These are phyloP conservation scores for Schrenkiella parvula DNA, from an alignment of 345 rosid genomes.

Conservation along the genomic window DNA sequence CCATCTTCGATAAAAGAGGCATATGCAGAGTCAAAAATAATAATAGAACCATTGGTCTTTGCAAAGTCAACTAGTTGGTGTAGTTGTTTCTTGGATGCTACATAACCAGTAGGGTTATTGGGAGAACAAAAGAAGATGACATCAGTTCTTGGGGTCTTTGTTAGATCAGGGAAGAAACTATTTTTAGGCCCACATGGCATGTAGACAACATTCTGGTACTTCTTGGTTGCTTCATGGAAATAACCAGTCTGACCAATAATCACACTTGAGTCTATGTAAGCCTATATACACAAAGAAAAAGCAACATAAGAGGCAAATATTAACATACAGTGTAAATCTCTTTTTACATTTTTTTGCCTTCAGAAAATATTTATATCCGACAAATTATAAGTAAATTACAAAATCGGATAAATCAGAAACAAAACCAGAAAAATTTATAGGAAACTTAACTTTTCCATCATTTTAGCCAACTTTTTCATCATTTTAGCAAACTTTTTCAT, in stretches of 20 bases:
- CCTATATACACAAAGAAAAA: slow-evolving; percentile 38
- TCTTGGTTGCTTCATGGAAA: slow-evolving; percentile 46
- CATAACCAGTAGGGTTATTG: slow-evolving; percentile 85
- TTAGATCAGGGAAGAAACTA: slow-evolving; percentile 65
- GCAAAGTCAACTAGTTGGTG: slow-evolving; percentile 66
- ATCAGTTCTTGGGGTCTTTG: slow-evolving; percentile 53
- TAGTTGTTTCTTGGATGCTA: slow-evolving; percentile 57
- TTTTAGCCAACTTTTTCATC: too few relatives aligned
- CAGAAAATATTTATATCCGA: too few relatives aligned
- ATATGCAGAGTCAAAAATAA: slow-evolving; percentile 73
- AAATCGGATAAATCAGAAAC: too few relatives aligned
- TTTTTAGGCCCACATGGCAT: slow-evolving; percentile 57
- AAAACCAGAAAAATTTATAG: too few relatives aligned
- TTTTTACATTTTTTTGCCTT: neutral
- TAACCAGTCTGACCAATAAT: slow-evolving; percentile 72
- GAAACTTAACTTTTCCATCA: too few relatives aligned
- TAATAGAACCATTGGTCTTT: slow-evolving; percentile 68
- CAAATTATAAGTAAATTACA: too few relatives aligned
- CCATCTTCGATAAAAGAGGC: slow-evolving; percentile 63
- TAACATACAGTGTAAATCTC: neutral
- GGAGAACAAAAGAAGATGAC: slow-evolving; percentile 93
- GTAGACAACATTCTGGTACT: slow-evolving; percentile 59
- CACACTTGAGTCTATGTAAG: slow-evolving; percentile 70
- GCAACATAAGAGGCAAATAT: neutral
- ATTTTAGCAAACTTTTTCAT: too few relatives aligned